Conservation (phyloP, 2,329 filamentous ascomycete genomes). For the Sarocladiaceae sp. region DNA sequence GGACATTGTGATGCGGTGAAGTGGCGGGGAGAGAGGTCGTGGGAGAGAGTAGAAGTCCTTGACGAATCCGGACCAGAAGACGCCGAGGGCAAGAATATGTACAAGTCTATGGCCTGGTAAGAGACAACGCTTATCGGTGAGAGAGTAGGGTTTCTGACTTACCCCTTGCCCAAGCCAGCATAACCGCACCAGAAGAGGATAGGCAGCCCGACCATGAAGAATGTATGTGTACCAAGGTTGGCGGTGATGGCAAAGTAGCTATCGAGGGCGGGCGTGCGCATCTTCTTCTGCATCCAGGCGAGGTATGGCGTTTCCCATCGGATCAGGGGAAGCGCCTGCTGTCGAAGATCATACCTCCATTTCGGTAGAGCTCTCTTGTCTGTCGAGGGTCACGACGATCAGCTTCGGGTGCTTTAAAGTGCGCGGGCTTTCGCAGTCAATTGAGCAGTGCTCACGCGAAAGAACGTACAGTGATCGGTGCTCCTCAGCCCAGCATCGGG, state of each 20-base stretch:
- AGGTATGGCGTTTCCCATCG: conserved; percentile 95
- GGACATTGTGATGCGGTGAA: conserved; percentile 95
- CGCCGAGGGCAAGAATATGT: conserved; percentile 70
- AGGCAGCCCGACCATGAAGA: conserved; percentile 94
- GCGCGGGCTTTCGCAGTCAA: too few relatives aligned
- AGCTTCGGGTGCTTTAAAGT: too few relatives aligned
- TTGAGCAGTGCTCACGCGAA: neutral
- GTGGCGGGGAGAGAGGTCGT: conserved; percentile 81
- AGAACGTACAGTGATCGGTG: conserved; percentile 64
- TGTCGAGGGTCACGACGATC: too few relatives aligned
- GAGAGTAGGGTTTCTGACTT: conserved; percentile 32
- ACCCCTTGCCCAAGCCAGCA: conserved; percentile 79
- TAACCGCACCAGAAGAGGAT: conserved; percentile 97
- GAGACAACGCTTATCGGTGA: conserved; percentile 4
- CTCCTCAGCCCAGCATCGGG: conserved; percentile 73
- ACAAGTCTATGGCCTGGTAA: conserved; percentile 44
- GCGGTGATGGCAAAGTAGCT: conserved; percentile 96
- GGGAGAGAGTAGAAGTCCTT: conserved; percentile 94
- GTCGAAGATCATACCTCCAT: conserved; percentile 85
- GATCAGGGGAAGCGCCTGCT: conserved; percentile 76
- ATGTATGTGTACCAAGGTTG: conserved; percentile 95
- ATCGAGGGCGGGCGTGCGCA: conserved; percentile 80
- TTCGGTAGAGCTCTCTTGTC: conserved; percentile 75
- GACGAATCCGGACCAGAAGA: conserved; percentile 85
- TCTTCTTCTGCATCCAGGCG: conserved; percentile 71